Evolutionary conservation across 805 yeast species (phyloP), one percentile per base, ranked within the genome.

Genomic region (Tetrapisispora namnaoensis): DNA sequence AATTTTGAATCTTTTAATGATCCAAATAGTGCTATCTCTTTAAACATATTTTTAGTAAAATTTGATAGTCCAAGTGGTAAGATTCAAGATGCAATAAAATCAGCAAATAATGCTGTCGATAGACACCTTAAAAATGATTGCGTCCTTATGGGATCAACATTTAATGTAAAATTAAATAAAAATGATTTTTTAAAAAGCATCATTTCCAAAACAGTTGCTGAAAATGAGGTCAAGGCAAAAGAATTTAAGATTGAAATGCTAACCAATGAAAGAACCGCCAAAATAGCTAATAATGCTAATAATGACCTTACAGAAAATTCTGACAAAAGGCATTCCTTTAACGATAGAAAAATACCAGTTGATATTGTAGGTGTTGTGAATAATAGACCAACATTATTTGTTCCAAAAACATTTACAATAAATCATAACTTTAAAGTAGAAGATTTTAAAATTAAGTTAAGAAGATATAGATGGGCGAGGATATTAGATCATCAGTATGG

Each of bases 21-120:
- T 59, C 86, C 91, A 0, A 70, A 72, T 21, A 80, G 86, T 41
- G 95, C 89, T 2, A 83, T 82, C 18, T 90, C 95, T 0, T 64
- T 89, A 38, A 93, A 95, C 10, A 70, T 88, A 21, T 83, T 83
- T 45, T 67, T 77, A 20, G 70, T 87, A 46, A 71, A 75, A 50
- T 89, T 75, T 65, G 81, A 73, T 50, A 86, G 87, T 2, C 59
- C 66, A 20, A 59, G 70, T 16, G 79, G 73, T 18, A 76, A 75
- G 49, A 69, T 79, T 17, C 50, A 64, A n/a, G 75, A 72, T 22
- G 77, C 83, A 1, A 74, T 73, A 34, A 60, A 59, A 40, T 56
- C 74, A 2, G 86, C 84, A 1, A 51, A 62, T 20, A 60, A 54
- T 37, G 82, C 82, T 0, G 69, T 72, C 1, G 57, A 64, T 17